phyloP scores from a whole-genome alignment of 495 filamentous ascomycete species.

The Staphylotrichum longicolle region DNA sequence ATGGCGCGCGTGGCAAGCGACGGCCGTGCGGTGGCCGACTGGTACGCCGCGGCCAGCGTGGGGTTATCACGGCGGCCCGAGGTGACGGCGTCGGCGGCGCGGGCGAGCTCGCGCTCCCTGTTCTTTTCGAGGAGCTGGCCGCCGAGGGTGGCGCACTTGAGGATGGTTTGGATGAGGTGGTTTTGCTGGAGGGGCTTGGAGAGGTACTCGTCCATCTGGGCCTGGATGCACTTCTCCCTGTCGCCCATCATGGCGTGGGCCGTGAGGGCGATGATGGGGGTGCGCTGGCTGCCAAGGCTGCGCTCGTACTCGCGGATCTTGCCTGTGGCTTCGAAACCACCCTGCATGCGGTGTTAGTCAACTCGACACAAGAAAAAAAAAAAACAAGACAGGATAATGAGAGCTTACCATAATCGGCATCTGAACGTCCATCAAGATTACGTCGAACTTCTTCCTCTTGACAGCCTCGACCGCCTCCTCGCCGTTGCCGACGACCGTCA shows the following conservation, averaged over 20 bases:
- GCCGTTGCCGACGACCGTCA: conserved; percentile 94
- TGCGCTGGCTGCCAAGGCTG: conserved; percentile 69
- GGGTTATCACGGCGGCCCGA: conserved; percentile 32
- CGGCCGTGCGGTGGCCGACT: conserved; percentile 42
- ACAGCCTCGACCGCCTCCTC: conserved; percentile 87
- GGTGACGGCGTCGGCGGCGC: conserved; percentile 38
- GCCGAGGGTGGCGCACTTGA: conserved; percentile 91
- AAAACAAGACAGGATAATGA: conserved; percentile 10
- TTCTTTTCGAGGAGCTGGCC: conserved; percentile 77
- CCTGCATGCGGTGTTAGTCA: conserved; percentile 50
- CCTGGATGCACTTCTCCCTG: conserved; percentile 95
- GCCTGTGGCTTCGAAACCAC: conserved; percentile 94
- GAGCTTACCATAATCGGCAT: conserved; percentile 92
- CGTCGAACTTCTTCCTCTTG: conserved; percentile 87
- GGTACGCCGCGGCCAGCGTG: conserved; percentile 26
- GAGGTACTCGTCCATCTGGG: conserved; percentile 98
- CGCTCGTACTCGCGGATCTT: conserved; percentile 96
- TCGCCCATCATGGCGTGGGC: conserved; percentile 99
- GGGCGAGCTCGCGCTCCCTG: conserved; percentile 47
- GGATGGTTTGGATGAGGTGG: conserved; percentile 96
- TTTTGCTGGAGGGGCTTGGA: conserved; percentile 98
- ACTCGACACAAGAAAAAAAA: neutral
- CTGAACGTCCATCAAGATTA: conserved; percentile 98
- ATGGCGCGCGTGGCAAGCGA: conserved; percentile 48
- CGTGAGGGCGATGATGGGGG: conserved; percentile 95